Base-by-base conservation (phyloP, 2,329 filamentous ascomycete species). In the Fusarium brachygibbosum region DNA sequence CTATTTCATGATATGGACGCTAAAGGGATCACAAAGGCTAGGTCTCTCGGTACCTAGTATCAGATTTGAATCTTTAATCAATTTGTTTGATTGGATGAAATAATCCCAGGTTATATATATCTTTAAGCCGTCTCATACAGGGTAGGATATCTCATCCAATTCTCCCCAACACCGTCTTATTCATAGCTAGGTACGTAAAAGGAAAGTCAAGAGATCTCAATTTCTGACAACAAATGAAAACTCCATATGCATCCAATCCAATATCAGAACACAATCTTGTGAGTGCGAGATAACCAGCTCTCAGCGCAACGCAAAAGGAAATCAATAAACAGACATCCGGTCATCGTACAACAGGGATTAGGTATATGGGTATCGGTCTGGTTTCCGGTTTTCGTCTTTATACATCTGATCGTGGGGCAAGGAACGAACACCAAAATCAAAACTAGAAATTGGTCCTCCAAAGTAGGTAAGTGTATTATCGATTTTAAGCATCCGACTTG, bases 261-360 rank as follows among this genome's bases (percentile, higher is more conserved):
- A 52, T 46, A 58, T 58, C 42, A 64, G 17, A 25, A 66, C 29
- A 56, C 46, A 67, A 44, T 65, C 40, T 66, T 55, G n/a, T 31
- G 49, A 48, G 41, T 68, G 54, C 59, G 67, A 70, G 63, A 68
- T 64, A 49, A 44, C 67, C 67, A 70, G 67, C 67, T 70, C 67
- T 63, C 59, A 49, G 45, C 14, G 35, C 40, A 45, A 49, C 17
- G 21, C 34, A 57, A 34, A 29, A 21, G 41, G 14, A 60, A 58
- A 56, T n/a, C 16, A 49, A 48, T 5, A 50, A 57, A 52, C 37
- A 40, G 32, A 45, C 25, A 57, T 70, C 51, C 67, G 14, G 54
- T 45, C 42, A 61, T 70, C 58, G 58, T 68, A 68, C 66, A 65
- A 38, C 25, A 53, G 41, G 23, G 28, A 68, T 68, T 70, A 70